Evolutionary conservation across 345 rosid species (phyloP), one percentile per base, ranked within the genome.

Genomic region (Cochlearia excelsa): DNA sequence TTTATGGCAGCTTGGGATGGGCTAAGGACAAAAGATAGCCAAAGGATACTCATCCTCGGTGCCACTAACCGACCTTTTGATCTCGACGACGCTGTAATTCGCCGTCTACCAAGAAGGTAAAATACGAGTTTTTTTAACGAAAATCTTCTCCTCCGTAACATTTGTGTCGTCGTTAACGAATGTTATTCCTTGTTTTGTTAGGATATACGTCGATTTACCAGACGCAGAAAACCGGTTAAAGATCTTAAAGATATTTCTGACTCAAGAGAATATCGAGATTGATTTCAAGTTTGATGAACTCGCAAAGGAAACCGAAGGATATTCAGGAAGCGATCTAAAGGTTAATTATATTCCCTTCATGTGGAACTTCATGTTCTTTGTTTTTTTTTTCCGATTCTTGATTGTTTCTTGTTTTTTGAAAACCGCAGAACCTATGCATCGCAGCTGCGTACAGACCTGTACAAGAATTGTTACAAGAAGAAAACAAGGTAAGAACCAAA

Each of bases 1-100:
- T 93, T 93, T 69, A 93, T 93, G 99, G 91, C 99, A 46, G 97
- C 99, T 39, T 93, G 99, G 99, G 99, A 93, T 79, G 99, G 99
- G 53, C 78, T 93, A 70, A 82, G 96, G 71, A 77, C 97, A 46
- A 90, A 90, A 75, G 97, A 87, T 54, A 93, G 92, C 77, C 95
- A 93, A 77, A 84, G 95, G 71, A 87, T 93, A 54, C 96, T 93
- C 46, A 84, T 93, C 61, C 96, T 93, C 30, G 99, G 96, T 57
- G 99, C 99, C 54, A 93, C 99, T 45, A 93, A 93, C 83, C 78
- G 99, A 42, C 97, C 99, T 5, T 93, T 93, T 75, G 99, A 93
- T 78, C 99, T 93, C 68, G 97, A 93, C 61, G 99, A 93, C 54
- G 99, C 96, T 67, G 97, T 93, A 44, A 93, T 93, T 66, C 90